Conservation (phyloP, 768 basidiomycete genomes). For the Trametopsis cervina region DNA sequence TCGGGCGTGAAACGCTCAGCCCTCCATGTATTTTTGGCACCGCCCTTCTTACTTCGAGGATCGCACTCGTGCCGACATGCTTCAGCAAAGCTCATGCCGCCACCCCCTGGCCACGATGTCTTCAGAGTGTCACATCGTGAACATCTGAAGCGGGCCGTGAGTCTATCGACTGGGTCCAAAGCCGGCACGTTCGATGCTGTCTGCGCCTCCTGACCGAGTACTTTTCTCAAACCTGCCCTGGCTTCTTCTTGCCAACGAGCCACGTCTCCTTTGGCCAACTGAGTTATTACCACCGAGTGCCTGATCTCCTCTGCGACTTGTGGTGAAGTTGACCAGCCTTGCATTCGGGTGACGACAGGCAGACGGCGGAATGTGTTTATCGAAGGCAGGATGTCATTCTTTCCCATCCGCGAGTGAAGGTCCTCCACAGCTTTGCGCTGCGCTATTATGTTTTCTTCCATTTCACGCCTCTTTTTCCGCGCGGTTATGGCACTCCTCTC, state of each 20-base stretch:
- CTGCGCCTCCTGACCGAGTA: constrained; percentile 49
- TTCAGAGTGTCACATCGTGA: constrained; percentile 33
- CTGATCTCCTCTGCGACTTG: constrained; percentile 8
- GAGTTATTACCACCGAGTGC: constrained; percentile 22
- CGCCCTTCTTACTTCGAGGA: constrained; percentile 21
- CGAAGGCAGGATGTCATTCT: constrained; percentile 3
- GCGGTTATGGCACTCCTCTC: not conserved
- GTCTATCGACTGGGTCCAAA: constrained; percentile 49
- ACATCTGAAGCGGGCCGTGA: constrained; percentile 57
- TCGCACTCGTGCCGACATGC: constrained; percentile 56
- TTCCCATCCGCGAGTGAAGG: not conserved
- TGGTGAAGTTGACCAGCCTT: not conserved
- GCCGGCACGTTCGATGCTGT: constrained; percentile 36
- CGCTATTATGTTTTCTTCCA: not conserved
- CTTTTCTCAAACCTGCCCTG: constrained; percentile 33
- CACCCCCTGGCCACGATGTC: constrained; percentile 23
- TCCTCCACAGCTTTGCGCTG: not conserved
- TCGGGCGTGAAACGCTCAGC: constrained; percentile 51
- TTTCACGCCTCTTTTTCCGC: not conserved
- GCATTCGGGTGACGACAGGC: constrained; percentile 5
- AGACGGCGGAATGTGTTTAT: constrained; percentile 12
- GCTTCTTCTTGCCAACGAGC: constrained; percentile 41
- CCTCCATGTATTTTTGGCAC: constrained; percentile 34
- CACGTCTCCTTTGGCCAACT: constrained; percentile 38
- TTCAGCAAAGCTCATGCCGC: constrained; percentile 47